Conservation (phyloP, 192 early-diverging fungal genomes). For the Podila epigama region DNA sequence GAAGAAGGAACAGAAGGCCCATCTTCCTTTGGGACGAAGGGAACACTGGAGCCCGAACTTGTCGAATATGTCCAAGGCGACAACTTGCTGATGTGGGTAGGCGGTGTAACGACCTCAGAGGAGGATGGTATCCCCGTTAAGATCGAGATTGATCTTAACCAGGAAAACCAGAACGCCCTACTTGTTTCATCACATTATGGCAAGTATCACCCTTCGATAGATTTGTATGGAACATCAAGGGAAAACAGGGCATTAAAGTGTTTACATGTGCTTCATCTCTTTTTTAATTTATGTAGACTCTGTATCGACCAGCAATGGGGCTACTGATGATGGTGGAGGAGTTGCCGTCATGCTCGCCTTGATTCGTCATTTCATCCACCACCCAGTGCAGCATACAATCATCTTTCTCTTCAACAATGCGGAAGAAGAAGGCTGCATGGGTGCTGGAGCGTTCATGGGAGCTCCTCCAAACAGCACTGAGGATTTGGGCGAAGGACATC, state of each 20-base stretch:
- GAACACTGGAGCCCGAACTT: neutral
- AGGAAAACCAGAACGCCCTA: constrained; percentile 52
- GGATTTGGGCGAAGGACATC: constrained; percentile 54
- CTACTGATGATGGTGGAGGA: constrained; percentile 74
- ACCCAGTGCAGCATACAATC: constrained; percentile 65
- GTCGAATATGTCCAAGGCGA: constrained; percentile 25
- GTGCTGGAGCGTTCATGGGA: constrained; percentile 63
- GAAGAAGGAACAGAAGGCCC: constrained; percentile 6
- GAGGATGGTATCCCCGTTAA: constrained; percentile 28
- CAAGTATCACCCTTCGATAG: constrained; percentile 11
- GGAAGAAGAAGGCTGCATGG: constrained; percentile 69
- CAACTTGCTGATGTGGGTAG: constrained; percentile 44
- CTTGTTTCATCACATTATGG: constrained; percentile 73
- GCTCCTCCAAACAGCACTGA: constrained; percentile 24
- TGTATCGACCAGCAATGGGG: constrained; percentile 71
- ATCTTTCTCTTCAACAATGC: constrained; percentile 76
- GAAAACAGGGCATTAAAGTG: too few relatives aligned
- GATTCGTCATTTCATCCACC: constrained; percentile 62
- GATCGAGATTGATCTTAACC: constrained; percentile 42
- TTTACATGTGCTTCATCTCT: neutral
- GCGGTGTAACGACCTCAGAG: constrained; percentile 24
- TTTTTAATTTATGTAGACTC: constrained; percentile 51
- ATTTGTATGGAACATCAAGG: neutral
- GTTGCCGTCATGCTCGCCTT: constrained; percentile 64
- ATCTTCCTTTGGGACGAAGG: neutral